Percentiles rank a stretch among this genome's conserved stretches.
phyloP scores from a whole-genome alignment of 2,329 filamentous ascomycete species.

The Grosmannia serpens region DNA sequence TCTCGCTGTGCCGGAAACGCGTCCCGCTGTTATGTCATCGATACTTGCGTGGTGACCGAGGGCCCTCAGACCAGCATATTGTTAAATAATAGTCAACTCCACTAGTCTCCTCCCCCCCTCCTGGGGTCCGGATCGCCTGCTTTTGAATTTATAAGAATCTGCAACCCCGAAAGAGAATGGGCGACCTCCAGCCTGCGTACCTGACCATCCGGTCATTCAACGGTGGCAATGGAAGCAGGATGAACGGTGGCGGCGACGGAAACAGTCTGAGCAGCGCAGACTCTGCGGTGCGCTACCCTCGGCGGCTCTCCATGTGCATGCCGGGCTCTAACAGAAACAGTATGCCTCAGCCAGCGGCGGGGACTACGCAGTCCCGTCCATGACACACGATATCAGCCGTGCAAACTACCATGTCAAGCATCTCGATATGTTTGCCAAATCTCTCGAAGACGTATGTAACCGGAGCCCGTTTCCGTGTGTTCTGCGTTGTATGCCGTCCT shows the following conservation, averaged over 20 bases:
- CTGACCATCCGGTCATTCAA: constrained; percentile 40
- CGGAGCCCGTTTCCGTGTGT: background rate
- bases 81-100: background rate
- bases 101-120: background rate
- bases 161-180: constrained; percentile 20
- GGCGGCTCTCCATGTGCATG: no score
- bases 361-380: constrained; percentile 25
- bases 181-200: constrained; percentile 32
- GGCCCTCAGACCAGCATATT: background rate
- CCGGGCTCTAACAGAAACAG: constrained; percentile 16
- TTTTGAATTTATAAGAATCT: background rate
- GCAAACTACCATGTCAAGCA: constrained; percentile 48
- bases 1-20: background rate
- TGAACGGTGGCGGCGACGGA: constrained; percentile 29
- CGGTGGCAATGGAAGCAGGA: constrained; percentile 31
- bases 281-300: constrained; percentile 29
- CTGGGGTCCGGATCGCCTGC: background rate
- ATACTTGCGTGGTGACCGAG: background rate
- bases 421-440: constrained; percentile 40
- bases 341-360: constrained; percentile 29
- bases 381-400: constrained; percentile 46
- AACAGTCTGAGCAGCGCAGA: constrained; percentile 35
- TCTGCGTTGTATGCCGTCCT: background rate
- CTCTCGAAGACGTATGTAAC: constrained; percentile 40
- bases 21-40: background rate